These are phyloP conservation scores for Crithidia sp. DNA, from an alignment of 208 protist genomes.

Conservation along the genomic window DNA sequence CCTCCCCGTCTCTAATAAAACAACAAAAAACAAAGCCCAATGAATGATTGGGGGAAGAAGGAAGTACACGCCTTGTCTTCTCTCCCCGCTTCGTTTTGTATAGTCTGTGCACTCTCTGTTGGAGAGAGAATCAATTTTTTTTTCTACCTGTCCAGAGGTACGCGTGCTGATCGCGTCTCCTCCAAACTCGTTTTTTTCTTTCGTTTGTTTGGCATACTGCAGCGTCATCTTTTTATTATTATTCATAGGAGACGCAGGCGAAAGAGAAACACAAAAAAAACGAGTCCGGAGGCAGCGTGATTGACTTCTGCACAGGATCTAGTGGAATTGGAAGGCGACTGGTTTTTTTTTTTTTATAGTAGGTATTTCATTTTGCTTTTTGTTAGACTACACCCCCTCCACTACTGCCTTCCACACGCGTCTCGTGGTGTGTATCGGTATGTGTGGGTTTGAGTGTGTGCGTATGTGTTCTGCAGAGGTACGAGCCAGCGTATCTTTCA, in stretches of 20 bases:
- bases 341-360: slow-evolving; percentile 30
- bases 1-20: not conserved
- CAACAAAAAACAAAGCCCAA: slow-evolving; percentile 20
- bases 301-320: not conserved
- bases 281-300: not conserved
- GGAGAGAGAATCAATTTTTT: slow-evolving; percentile 6
- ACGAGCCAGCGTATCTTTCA: not conserved
- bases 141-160: not conserved
- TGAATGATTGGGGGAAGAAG: not conserved
- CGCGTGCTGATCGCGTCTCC: not conserved
- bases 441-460: not conserved
- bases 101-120: slow-evolving; percentile 7
- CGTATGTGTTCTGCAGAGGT: not conserved
- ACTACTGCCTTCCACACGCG: too few species aligned
- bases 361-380: not conserved
- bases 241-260: too few species aligned
- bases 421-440: too few species aligned
- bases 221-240: too few species aligned
- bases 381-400: slow-evolving; percentile 8
- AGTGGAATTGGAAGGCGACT: slow-evolving; percentile 7
- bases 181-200: not conserved
- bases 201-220: too few species aligned
- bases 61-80: not conserved
- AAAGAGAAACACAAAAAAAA: not conserved
- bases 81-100: slow-evolving; percentile 18